Base-by-base conservation (phyloP, 805 yeast species). In the Starmera pachycereana region DNA sequence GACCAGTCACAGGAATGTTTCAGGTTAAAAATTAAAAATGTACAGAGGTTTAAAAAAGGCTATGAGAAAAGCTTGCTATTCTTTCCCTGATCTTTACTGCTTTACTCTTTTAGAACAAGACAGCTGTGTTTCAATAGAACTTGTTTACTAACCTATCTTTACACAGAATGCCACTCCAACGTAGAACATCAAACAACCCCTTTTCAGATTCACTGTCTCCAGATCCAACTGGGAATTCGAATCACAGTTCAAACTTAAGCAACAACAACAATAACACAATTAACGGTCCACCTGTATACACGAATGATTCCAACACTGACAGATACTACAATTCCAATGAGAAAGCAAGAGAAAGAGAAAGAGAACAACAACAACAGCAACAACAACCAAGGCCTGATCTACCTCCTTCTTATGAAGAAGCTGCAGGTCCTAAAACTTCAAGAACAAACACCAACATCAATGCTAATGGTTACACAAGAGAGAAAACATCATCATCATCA, bases 381-480 rank as follows among this genome's bases (percentile, higher is more conserved):
- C 32, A 32, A 8, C 39, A 44, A 22, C 47, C 44, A 44, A 44
- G 39, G 38, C 43, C 48, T 25, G 59, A 58, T 33, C 57, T 70
- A 7, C 85, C 86, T 6, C 87, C 88, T 8, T 67, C 86, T 0
- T 80, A 81, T 52, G 84, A 78, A 47, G 88, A 80, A 48, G 81
- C 71, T 16, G 78, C 85, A 3, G 76, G 76, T n/a, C 57, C 63
- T 13, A 67, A 66, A 22, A 58, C 61, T 28, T 52, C 61, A 10
- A 60, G 53, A 33, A 44, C 56, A 25, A 16, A 16, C 18, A 16
- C 18, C 18, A 16, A 16, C 18, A 3, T 16, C 4, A 16, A 16
- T 16, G 18, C 18, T 16, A 16, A 16, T 16, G 74, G 71, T 42
- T 75, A 74, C 52, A 81, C 82, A 39, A 63, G 66, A 43, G 84